phyloP scores from a whole-genome alignment of 306 rosid species.

The Carpinus viminea region DNA sequence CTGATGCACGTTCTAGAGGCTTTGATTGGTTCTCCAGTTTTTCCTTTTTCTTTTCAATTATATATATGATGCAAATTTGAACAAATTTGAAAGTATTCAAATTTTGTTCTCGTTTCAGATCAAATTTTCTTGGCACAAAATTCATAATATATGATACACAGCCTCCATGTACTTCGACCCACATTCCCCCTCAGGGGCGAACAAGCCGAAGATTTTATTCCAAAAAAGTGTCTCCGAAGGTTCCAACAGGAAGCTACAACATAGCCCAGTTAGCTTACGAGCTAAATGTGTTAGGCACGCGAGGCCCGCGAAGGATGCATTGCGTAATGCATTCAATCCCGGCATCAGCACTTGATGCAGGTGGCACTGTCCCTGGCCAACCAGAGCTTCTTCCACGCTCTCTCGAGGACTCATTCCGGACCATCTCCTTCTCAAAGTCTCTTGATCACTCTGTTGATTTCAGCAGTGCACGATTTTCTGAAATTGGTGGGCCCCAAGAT shows the following conservation, averaged over 20 bases:
- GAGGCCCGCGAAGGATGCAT: constrained; percentile 96
- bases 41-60: constrained; percentile 3
- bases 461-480: constrained; percentile 78
- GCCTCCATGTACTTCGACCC: constrained; percentile 64
- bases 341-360: constrained; percentile 64
- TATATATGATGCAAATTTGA: not conserved
- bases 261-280: constrained; percentile 93
- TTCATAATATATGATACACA: constrained; percentile 85
- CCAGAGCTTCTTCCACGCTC: constrained; percentile 67
- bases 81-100: not conserved
- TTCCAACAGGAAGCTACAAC: constrained; percentile 86
- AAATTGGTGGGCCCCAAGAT: constrained; percentile 46
- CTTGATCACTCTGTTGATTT: constrained; percentile 68
- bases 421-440: constrained; percentile 73
- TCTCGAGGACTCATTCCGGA: constrained; percentile 71
- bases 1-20: not conserved
- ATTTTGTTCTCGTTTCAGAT: constrained; percentile 51
- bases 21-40: constrained; percentile 2
- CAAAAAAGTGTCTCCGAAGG: constrained; percentile 86
- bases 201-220: constrained; percentile 83
- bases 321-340: constrained; percentile 93
- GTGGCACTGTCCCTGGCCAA: constrained; percentile 76
- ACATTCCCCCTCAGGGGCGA: constrained; percentile 64
- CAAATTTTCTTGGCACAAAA: constrained; percentile 93
- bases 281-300: constrained; percentile 82